phyloP scores from a whole-genome alignment of 441 rosid genomes.

The Pelargonium australe region DNA sequence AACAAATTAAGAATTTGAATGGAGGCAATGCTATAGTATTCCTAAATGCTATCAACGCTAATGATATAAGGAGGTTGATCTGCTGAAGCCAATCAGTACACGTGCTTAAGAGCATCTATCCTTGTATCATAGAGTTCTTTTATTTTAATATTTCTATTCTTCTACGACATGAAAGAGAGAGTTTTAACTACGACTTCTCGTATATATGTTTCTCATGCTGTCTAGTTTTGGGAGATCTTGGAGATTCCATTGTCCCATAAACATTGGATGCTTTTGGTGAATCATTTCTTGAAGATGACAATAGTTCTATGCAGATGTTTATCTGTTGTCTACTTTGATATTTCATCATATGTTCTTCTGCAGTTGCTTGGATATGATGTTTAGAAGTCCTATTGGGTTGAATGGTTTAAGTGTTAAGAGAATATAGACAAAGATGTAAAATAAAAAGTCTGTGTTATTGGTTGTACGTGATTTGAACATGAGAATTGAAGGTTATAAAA shows the following conservation, averaged over 20 bases:
- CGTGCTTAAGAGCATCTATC: background rate
- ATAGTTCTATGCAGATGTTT: background rate
- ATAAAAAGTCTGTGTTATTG: background rate
- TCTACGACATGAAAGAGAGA: background rate
- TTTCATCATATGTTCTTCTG: background rate
- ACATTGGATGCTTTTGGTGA: background rate
- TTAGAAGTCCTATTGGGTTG: background rate
- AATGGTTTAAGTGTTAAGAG: background rate
- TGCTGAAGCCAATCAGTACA: background rate
- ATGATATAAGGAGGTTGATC: background rate
- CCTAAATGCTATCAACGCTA: background rate
- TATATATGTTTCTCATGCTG: background rate
- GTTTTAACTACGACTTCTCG: background rate
- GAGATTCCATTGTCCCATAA: background rate
- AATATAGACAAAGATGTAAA: background rate
- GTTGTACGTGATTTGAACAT: background rate
- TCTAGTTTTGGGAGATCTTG: slow-evolving; percentile 6
- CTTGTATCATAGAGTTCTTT: background rate
- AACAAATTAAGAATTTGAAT: no score
- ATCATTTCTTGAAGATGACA: background rate
- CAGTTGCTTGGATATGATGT: background rate
- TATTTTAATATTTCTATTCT: background rate
- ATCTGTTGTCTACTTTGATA: background rate
- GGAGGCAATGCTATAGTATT: no score
- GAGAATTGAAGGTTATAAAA: background rate